Evolutionary conservation across 1,284 basidiomycete genomes (phyloP).

Genomic region (Moesziomyces parantarcticus): DNA sequence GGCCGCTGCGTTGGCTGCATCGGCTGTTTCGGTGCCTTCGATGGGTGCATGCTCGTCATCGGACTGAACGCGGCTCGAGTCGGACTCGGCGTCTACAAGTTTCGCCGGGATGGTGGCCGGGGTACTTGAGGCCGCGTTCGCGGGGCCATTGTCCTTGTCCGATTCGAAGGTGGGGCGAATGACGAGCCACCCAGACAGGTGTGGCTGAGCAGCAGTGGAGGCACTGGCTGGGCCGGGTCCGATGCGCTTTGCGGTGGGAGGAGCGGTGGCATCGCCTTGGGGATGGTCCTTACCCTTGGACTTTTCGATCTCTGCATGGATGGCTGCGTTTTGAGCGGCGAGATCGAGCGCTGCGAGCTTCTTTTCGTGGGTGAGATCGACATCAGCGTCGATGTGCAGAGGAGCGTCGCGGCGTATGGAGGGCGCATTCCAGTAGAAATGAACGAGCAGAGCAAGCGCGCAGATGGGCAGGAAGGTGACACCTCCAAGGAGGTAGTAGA

Average conservation of each 20-base stretch:
- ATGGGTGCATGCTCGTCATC: constrained; percentile 17
- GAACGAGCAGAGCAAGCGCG: constrained; percentile 28
- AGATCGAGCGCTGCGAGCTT: constrained; percentile 55
- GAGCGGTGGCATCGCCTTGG: constrained; percentile 43
- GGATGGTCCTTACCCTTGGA: constrained; percentile 41
- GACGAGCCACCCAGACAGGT: constrained; percentile 55
- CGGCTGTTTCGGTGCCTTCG: constrained; percentile 5
- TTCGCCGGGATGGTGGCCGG: constrained; percentile 26
- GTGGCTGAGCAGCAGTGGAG: constrained; percentile 31
- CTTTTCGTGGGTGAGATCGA: constrained; percentile 43
- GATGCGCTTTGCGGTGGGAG: constrained; percentile 50
- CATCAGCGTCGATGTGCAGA: constrained; percentile 29
- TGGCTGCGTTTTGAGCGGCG: constrained; percentile 49
- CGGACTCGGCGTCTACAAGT: constrained; percentile 25
- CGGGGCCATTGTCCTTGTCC: constrained; percentile 22
- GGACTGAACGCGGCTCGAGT: constrained; percentile 16
- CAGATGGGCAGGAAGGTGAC: constrained; percentile 64
- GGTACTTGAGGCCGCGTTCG: not conserved
- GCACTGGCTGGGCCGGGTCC: constrained; percentile 33
- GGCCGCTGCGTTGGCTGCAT: not conserved
- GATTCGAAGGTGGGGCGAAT: constrained; percentile 51
- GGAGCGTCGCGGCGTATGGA: constrained; percentile 9
- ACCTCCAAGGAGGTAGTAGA: constrained; percentile 66
- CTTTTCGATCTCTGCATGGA: constrained; percentile 46
- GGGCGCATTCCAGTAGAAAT: constrained; percentile 43